Base-by-base conservation (phyloP, 2,329 filamentous ascomycete species). In the Fusarium longipes region DNA sequence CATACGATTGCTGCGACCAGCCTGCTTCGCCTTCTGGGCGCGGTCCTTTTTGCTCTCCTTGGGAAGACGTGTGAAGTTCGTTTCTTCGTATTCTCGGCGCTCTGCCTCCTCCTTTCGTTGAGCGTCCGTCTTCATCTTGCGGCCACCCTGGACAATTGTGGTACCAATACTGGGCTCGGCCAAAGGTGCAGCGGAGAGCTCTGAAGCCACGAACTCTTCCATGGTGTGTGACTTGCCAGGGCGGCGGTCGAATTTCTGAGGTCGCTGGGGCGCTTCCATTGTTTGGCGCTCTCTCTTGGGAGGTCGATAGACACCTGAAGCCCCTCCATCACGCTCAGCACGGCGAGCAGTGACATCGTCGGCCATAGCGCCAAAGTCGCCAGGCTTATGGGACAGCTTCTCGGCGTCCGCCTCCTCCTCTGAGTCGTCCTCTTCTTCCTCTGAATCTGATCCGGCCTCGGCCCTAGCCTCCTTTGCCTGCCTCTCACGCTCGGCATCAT, bases 151-250 rank as follows among this genome's bases (percentile, higher is more conserved):
- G 6, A 90, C 84, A 71, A 97, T 96, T 18, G 92, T 97, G 57
- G 92, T 96, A 62, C 96, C 96, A 72, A 99, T 96, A 70, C 91
- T 96, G 54, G 95, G 93, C 77, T 96, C 87, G 2, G 93, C 92
- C 58, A 93, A 80, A 1, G 96, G 96, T 3, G 93, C 93, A 8
- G 86, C 80, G 0, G 93, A 94, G 60, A 98, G 84, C 78, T 99
- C 96, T 18, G 91, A 89, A 48, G 86, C 88, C 66, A 99, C 88
- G 74, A 96, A 99, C 75, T 98, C 95, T 75, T 98, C 94, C 75
- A 99, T 89, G 1, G 93, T 93, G 44, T 89, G 89, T 0, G 94
- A 97, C 75, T 92, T 92, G 63, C 87, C 84, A 4, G 88, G 86
- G 39, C 87, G 84, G 39, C 87, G 86, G 5, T 89, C 84, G 29